phyloP scores from a whole-genome alignment of 768 basidiomycete species.

The Tulasnella sp. region DNA sequence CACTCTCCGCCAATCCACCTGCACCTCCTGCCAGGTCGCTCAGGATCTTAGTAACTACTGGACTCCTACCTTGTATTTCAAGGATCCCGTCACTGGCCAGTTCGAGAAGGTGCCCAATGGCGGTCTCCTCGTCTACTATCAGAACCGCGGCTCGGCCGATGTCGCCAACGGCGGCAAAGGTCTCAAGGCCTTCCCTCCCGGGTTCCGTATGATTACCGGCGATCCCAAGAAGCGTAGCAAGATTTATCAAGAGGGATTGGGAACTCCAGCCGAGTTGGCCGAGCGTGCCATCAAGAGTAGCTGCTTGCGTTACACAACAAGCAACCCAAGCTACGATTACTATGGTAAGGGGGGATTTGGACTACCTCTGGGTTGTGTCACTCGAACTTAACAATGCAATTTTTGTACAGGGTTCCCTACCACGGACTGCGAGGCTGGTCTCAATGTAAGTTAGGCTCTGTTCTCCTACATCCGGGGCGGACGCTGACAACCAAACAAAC shows the following conservation, averaged over 20 bases:
- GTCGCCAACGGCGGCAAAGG: not conserved
- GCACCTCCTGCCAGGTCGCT: slow-evolving; percentile 16
- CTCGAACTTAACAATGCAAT: slow-evolving; percentile 25
- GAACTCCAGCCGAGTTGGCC: slow-evolving; percentile 36
- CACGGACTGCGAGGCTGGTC: slow-evolving; percentile 38
- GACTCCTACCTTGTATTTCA: slow-evolving; percentile 18
- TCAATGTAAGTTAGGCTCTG: slow-evolving; percentile 31
- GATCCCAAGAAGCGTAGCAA: slow-evolving; percentile 7
- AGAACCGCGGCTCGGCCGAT: slow-evolving; percentile 12
- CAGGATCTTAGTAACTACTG: slow-evolving; percentile 19
- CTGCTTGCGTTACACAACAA: slow-evolving; percentile 29
- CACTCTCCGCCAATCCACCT: not conserved
- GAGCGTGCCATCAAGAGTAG: slow-evolving; percentile 38
- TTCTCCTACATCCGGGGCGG: not conserved
- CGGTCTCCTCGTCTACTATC: slow-evolving; percentile 19
- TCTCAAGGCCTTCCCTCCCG: slow-evolving; percentile 7
- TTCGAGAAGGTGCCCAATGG: slow-evolving; percentile 18
- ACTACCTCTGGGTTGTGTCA: not conserved
- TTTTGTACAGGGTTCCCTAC: slow-evolving; percentile 37
- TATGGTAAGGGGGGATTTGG: not conserved
- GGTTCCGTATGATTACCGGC: slow-evolving; percentile 24
- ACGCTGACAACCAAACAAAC: not conserved
- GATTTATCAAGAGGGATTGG: slow-evolving; percentile 20
- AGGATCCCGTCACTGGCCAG: slow-evolving; percentile 3
- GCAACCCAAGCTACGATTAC: not conserved